phyloP scores from a whole-genome alignment of 2,329 filamentous ascomycete genomes.

The Elsinoe fawcettii region DNA sequence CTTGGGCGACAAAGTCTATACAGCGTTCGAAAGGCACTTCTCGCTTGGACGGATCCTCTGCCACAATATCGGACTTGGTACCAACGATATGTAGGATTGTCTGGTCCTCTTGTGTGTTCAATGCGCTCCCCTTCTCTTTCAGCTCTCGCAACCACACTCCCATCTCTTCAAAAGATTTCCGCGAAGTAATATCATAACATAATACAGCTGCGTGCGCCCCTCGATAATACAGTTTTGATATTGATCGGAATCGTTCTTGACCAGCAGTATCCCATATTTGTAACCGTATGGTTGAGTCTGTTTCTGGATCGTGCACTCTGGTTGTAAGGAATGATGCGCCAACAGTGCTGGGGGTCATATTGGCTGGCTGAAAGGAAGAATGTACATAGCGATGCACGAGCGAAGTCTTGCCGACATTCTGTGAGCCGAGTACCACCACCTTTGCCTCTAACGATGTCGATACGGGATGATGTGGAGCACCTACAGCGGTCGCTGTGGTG shows the following conservation, averaged over 20 bases:
- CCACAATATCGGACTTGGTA: constrained; percentile 86
- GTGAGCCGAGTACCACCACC: constrained; percentile 71
- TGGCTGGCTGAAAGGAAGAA: constrained; percentile 56
- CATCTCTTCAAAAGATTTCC: constrained; percentile 82
- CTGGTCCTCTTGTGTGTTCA: constrained; percentile 45
- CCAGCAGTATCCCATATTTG: constrained; percentile 97
- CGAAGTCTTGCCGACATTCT: constrained; percentile 73
- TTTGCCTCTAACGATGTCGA: constrained; percentile 63
- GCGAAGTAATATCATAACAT: constrained; percentile 89
- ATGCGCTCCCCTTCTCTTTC: constrained; percentile 56
- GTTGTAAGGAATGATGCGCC: constrained; percentile 55
- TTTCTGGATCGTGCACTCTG: constrained; percentile 66
- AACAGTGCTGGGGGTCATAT: constrained; percentile 40
- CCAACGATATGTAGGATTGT: constrained; percentile 91
- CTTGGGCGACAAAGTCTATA: constrained; percentile 90
- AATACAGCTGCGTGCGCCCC: constrained; percentile 89
- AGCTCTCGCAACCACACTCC: constrained; percentile 83
- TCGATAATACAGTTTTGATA: constrained; percentile 91
- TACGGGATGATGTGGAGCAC: background rate
- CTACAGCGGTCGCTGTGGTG: constrained; percentile 6
- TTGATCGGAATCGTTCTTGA: constrained; percentile 90
- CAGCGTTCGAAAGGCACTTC: constrained; percentile 91
- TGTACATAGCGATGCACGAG: constrained; percentile 70
- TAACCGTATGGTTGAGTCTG: constrained; percentile 77
- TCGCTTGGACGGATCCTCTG: constrained; percentile 67